Base-by-base conservation (phyloP, 106 monocot genomes). In the Ottelia alismoides region DNA sequence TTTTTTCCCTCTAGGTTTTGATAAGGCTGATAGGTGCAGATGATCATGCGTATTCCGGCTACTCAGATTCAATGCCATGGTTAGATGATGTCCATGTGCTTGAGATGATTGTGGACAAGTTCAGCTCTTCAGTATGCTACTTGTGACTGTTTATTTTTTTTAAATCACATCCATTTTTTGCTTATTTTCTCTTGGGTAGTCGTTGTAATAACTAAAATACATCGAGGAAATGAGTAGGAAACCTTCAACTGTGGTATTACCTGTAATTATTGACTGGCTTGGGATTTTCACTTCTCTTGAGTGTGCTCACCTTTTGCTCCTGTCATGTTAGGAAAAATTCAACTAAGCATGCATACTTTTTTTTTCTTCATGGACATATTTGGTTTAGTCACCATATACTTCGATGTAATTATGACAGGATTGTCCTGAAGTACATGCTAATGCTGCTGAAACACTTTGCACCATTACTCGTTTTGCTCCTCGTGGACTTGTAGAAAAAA, bases 51-150 rank as follows among this genome's bases (percentile, higher is more conserved):
- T 84, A 84, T 52, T 70, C 76, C 2, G 79, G 67, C 57, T 82
- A 74, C 57, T 56, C 66, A 49, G 96, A 98, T 65, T 22, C 74
- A 45, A 74, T 74, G 56, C 76, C 77, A n/a, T 98, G 85, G 82
- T 58, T 98, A 57, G 84, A 98, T 17, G 79, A 82, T 27, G 72
- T 74, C 46, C 45, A 82, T 53, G 76, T 98, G 20, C 85, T 98
- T 55, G 96, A 98, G 66, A 82, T 89, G 85, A 89, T 98, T 51
- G 81, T 85, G 47, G 96, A 98, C 58, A 98, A 98, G 67, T 85
- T 98, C 49, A 77, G 82, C 51, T 82, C 82, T 21, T 98, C 96
- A 19, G 96, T 98, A 79, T 60, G 61, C 48, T 11, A 6, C 22
- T 31, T 45, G 1, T 58, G 5, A n/a, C n/a, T n/a, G n/a, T n/a